These are phyloP conservation scores for Emergomyces orientalis DNA, from an alignment of 2,329 filamentous ascomycete species.

Conservation along the genomic window DNA sequence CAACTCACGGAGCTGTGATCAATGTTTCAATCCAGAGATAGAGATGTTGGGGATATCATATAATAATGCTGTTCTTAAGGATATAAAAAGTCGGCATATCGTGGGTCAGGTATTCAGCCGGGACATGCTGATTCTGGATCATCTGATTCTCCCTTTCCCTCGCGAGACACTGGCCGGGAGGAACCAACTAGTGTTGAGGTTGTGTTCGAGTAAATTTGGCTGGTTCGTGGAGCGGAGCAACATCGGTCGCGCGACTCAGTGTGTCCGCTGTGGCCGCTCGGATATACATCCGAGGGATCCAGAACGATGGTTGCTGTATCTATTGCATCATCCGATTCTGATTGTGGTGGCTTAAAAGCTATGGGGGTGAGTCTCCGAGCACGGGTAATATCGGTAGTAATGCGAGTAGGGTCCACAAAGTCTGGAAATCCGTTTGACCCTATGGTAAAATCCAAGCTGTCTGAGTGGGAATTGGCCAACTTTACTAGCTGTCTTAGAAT, in stretches of 20 bases:
- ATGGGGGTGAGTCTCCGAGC: constrained; percentile 16
- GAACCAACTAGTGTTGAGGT: not conserved
- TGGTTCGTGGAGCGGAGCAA: not conserved
- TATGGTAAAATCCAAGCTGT: constrained; percentile 30
- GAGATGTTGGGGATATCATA: not conserved
- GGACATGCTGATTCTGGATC: not conserved
- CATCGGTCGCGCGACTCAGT: not conserved
- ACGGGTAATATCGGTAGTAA: constrained; percentile 36
- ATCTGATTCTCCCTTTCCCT: not conserved
- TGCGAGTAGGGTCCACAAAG: constrained; percentile 37
- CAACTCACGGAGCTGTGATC: not conserved
- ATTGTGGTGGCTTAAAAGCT: constrained; percentile 14
- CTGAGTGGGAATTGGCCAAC: constrained; percentile 32
- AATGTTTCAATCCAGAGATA: not conserved
- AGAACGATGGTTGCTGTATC: not conserved
- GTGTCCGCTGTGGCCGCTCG: not conserved
- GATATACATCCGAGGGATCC: not conserved
- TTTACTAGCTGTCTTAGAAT: constrained; percentile 39
- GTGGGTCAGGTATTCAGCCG: not conserved
- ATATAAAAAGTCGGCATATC: not conserved
- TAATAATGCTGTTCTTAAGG: not conserved
- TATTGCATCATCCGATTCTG: not conserved
- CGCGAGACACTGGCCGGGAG: not conserved
- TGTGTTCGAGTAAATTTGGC: not conserved
- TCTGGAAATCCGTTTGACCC: constrained; percentile 32